Base-by-base conservation (phyloP, 2,329 filamentous ascomycete genomes). In the Herpotrichia juniperi region DNA sequence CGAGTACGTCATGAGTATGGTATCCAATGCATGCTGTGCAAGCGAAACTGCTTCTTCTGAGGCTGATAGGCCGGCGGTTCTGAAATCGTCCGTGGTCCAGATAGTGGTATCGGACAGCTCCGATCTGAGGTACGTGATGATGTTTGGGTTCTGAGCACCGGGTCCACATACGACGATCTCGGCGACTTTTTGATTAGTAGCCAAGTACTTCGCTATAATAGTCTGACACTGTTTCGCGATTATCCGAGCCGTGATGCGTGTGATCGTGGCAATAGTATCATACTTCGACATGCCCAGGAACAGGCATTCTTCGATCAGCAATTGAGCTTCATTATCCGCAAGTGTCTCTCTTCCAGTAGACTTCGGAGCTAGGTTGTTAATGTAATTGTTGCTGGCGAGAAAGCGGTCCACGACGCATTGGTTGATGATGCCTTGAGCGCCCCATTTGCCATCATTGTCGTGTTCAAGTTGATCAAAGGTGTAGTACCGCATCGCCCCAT, bases 161-260 rank as follows among this genome's bases (percentile, higher is more conserved):
- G 81, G 82, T 10, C 84, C 83, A 63, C 83, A 85, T 78, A 87
- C 82, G 73, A 82, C 86, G 31, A 87, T 76, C 69, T 87, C 83
- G 4, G 74, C 77, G 48, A 84, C 75, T 12, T 77, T 64, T 57
- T 73, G 73, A 25, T 69, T 69, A 1, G 28, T 19, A 2, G 58
- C 54, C 22, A 61, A 61, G 26, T 42, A 48, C 4, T 45, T 30
- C 3, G 80, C 78, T 42, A 79, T 77, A 52, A 83, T 83, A 26
- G 79, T 77, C 8, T 68, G 67, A 56, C 78, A 79, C 43, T 79
- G 74, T n/a, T 74, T 68, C 14, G 85, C 78, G 26, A 86, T 85
- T 17, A 82, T 79, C 63, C 85, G 79, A 0, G 83, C 79, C 0
- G 83, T 86, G 59, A 86, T 80, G 19, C 83, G 76, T 8, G 84